phyloP scores from a whole-genome alignment of 257 asterid species.

The Solanum gandarillasii region DNA sequence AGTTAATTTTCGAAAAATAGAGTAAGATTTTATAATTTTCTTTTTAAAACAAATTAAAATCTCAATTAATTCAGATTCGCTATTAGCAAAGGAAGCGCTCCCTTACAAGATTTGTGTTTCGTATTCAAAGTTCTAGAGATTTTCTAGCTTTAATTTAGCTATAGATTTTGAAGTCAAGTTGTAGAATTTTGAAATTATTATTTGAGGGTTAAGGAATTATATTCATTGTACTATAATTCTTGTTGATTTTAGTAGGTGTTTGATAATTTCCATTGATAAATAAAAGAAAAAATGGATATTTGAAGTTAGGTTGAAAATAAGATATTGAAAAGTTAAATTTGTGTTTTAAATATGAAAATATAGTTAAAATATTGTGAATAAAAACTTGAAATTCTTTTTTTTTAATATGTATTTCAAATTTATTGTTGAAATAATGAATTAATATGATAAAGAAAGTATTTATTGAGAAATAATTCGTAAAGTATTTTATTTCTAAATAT shows the following conservation, averaged over 20 bases:
- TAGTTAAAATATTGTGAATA: not conserved
- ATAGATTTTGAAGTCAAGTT: not conserved
- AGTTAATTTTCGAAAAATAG: not conserved
- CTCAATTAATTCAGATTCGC: not conserved
- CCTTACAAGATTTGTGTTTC: not conserved
- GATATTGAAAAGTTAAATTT: not conserved
- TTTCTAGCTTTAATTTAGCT: not conserved
- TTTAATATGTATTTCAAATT: not conserved
- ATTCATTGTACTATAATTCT: not conserved
- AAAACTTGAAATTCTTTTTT: not conserved
- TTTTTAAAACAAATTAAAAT: not conserved
- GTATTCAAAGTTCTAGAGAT: not conserved
- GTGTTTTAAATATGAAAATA: not conserved
- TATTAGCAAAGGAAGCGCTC: not conserved
- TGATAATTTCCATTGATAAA: not conserved
- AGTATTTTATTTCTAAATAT: not conserved
- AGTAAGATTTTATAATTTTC: not conserved
- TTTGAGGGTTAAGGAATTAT: not conserved
- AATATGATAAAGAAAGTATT: not conserved
- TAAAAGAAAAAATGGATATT: not conserved
- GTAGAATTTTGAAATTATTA: too few species aligned
- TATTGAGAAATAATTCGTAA: not conserved
- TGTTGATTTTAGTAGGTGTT: not conserved
- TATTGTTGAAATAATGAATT: not conserved
- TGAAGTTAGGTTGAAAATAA: not conserved